Base-by-base conservation (phyloP, 495 filamentous ascomycete species). In the Talaromyces thailandensis region DNA sequence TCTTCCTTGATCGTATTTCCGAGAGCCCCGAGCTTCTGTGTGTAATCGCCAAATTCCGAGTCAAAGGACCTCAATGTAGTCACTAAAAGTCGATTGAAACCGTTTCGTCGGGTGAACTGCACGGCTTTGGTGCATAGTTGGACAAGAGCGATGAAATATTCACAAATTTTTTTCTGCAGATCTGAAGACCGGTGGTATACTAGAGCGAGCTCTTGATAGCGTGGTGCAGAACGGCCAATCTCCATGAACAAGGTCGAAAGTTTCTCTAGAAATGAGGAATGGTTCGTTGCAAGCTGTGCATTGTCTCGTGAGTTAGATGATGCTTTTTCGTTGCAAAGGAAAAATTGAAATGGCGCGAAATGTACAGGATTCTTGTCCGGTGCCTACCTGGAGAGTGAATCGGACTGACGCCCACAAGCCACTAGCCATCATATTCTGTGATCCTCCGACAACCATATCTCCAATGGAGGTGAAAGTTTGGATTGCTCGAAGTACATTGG, bases 371-470 rank as follows among this genome's bases (percentile, higher is more conserved):
- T n/a, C n/a, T n/a, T n/a, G n/a, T n/a, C n/a, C n/a, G n/a, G n/a
- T 53, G 52, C 73, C 58, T 26, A 79, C 73, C 45, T 74, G 64
- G 48, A 81, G 68, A 31, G 72, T 73, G 60, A 73, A 72, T 59
- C 74, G 68, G 14, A 79, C 69, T n/a, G 75, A 31, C 6, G 71
- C 68, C 78, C 76, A 81, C 11, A 78, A 72, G 26, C 76, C 70
- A 65, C 76, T 75, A 48, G 77, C 76, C 31, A 81, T 68, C 23
- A 79, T 58, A 64, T 79, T 79, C 67, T 79, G 77, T 18, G 72
- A 71, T 3, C 73, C 76, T 5, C 77, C 77, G 12, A 78, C 64
- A 14, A 78, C 23, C 12, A 55, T 16, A 55, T 55, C 52, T 25
- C 52, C 52, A 28, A 55, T 29, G n/a, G 24, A 25, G 16, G 24